These are phyloP conservation scores for Akanthomyces muscarius DNA, from an alignment of 2,329 filamentous ascomycete species.

Conservation along the genomic window DNA sequence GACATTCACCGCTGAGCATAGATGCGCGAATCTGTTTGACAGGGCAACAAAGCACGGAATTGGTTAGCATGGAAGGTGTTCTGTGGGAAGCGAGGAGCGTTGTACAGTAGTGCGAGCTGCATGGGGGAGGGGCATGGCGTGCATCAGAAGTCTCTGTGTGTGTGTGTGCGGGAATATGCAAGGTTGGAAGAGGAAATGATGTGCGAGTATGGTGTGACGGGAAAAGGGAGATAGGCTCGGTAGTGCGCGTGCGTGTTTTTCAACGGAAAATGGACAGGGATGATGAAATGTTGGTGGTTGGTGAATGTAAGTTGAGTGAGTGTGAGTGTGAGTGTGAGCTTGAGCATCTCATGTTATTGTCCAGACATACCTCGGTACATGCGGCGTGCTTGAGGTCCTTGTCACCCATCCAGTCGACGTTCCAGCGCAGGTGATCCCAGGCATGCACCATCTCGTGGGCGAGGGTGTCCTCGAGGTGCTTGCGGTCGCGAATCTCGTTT, in stretches of 20 bases:
- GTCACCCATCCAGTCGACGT: constrained; percentile 72
- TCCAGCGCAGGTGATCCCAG: constrained; percentile 88
- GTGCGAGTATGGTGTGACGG: not conserved
- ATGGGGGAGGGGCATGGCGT: not conserved
- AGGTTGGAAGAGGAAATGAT: constrained; percentile 8
- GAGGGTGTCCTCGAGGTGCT: constrained; percentile 87
- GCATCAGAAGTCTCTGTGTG: not conserved
- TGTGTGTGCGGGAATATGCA: constrained; percentile 7
- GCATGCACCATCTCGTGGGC: constrained; percentile 98
- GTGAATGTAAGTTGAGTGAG: not conserved
- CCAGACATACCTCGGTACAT: constrained; percentile 74
- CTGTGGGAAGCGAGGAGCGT: not conserved
- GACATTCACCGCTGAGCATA: constrained; percentile 89
- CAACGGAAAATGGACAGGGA: not conserved
- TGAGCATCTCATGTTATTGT: constrained; percentile 10
- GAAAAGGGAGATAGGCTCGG: not conserved
- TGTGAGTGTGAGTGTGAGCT: constrained; percentile 6
- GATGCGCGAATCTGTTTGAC: constrained; percentile 74
- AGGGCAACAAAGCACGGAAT: constrained; percentile 12
- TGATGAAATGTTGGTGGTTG: not conserved
- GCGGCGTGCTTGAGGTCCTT: constrained; percentile 82
- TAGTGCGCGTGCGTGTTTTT: not conserved
- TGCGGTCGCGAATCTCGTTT: constrained; percentile 76
- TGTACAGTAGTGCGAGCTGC: constrained; percentile 16
- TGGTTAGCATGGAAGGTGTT: constrained; percentile 2